These are phyloP conservation scores for Ceratobasidium sp. DNA, from an alignment of 1,284 basidiomycete species.

Conservation along the genomic window DNA sequence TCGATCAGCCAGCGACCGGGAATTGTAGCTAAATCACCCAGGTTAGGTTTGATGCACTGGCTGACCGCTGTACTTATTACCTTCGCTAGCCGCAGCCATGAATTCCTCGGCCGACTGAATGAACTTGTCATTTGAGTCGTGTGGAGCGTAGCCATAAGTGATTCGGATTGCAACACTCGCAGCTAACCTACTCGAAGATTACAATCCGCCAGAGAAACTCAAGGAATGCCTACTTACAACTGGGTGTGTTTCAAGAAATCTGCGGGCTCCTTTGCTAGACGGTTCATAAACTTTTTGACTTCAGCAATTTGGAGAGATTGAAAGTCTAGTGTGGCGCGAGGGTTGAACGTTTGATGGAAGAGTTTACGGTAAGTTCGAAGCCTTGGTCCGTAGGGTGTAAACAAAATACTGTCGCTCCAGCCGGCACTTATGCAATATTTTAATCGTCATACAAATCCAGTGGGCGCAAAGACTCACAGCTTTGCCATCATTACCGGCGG, in stretches of 20 bases:
- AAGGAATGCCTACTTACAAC: conserved; percentile 18
- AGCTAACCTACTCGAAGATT: conserved; percentile 1
- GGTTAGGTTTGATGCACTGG: neutral
- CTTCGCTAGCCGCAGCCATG: conserved; percentile 32
- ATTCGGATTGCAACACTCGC: conserved; percentile 35
- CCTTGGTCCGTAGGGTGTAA: conserved; percentile 34
- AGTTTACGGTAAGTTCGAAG: conserved; percentile 36
- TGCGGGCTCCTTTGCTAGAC: conserved; percentile 11
- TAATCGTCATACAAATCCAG: neutral
- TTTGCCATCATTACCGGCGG: conserved; percentile 19
- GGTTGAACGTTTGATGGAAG: conserved; percentile 36
- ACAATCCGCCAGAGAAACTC: neutral
- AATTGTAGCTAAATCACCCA: neutral
- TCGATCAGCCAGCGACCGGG: conserved; percentile 37
- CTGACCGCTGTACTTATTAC: neutral
- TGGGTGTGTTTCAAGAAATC: conserved; percentile 21
- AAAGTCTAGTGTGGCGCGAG: conserved; percentile 35
- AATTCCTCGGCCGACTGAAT: conserved; percentile 31
- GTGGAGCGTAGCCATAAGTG: conserved; percentile 24
- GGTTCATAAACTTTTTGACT: conserved; percentile 32
- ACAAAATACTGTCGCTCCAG: conserved; percentile 28
- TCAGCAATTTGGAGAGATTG: conserved; percentile 30
- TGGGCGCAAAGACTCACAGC: conserved; percentile 2
- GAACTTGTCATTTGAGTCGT: conserved; percentile 27
- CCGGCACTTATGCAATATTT: conserved; percentile 13